Base-by-base conservation (phyloP, 1,284 basidiomycete species). In the Ustilago xerochloae region DNA sequence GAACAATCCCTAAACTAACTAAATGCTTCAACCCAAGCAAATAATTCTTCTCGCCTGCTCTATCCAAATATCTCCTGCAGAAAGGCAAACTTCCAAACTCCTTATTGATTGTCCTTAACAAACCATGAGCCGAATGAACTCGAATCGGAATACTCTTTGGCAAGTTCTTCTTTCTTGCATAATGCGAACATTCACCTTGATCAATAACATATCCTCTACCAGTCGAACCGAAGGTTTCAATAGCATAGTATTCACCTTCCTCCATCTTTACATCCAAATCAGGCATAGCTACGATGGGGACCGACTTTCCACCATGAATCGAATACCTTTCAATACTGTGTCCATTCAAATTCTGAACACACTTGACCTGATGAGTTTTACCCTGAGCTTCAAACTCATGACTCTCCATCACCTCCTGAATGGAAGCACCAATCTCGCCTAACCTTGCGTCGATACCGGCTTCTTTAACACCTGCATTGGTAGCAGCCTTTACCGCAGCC, bases 321-420 rank as follows among this genome's bases (percentile, higher is more conserved):
- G 70, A 66, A 66, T 81, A 84, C 12, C 70, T 77, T 36, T 75
- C 78, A 60, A 84, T 84, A 67, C 69, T 79, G 77, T 84, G 82
- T 8, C 82, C 82, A 63, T 83, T 80, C 51, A 84, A 78, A 69
- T 84, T 84, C 55, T 79, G 74, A 13, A 84, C 71, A 49, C 80
- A 80, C 71, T 83, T 83, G 57, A 84, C 82, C 64, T 91, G 93
- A 76, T 91, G 81, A 36, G 91, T 88, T 84, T 95, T 94, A 36
- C 93, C 92, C 29, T 90, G 88, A 20, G 94, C 90, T 81, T 95
- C 93, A 18, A 99, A 94, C 85, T 99, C 97, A 84, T 98, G 97
- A 5, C 92, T 94, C 84, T 98, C 95, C 97, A 99, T 99, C 3
- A 94, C 95, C 85, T 99, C 97, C 85, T 99, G 96, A 65, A 99